A percentile compares a stretch with the other conserved stretches of the same genome.
Conservation (phyloP, 1,284 basidiomycete genomes). For the Schizophyllum amplum region DNA sequence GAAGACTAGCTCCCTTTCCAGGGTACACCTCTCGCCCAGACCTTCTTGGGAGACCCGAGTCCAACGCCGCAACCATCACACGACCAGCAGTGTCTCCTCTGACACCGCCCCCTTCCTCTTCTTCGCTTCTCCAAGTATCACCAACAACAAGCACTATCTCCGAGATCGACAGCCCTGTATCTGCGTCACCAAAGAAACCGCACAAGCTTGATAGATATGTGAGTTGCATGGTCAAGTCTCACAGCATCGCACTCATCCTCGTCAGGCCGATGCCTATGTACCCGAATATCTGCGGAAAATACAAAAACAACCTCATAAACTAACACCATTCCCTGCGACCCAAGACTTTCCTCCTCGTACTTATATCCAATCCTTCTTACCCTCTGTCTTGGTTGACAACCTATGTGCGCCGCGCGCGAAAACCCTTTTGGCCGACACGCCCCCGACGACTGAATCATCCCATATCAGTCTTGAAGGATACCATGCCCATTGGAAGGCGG, state of each 20-base stretch:
- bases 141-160: background rate
- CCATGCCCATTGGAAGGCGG: conserved; percentile 29
- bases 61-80: conserved; percentile 13
- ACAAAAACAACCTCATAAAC: conserved; percentile 32
- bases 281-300: conserved; percentile 38
- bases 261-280: conserved; percentile 34
- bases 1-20: conserved; percentile 32
- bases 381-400: conserved; percentile 9
- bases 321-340: conserved; percentile 31
- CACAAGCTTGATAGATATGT: conserved; percentile 12
- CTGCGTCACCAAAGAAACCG: conserved; percentile 5
- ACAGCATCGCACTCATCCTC: background rate
- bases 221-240: conserved; percentile 2
- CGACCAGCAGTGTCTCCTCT: conserved; percentile 12
- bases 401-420: conserved; percentile 24
- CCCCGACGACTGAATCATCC: conserved; percentile 21
- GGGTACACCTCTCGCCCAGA: conserved; percentile 28
- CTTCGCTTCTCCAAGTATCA: background rate
- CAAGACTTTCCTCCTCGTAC: conserved; percentile 29
- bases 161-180: background rate
- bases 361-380: conserved; percentile 16
- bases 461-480: conserved; percentile 9
- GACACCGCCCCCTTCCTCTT: background rate
- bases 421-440: conserved; percentile 17
- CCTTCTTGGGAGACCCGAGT: conserved; percentile 18